These are phyloP conservation scores for Boletus sp. DNA, from an alignment of 1,284 basidiomycete genomes.

Conservation along the genomic window DNA sequence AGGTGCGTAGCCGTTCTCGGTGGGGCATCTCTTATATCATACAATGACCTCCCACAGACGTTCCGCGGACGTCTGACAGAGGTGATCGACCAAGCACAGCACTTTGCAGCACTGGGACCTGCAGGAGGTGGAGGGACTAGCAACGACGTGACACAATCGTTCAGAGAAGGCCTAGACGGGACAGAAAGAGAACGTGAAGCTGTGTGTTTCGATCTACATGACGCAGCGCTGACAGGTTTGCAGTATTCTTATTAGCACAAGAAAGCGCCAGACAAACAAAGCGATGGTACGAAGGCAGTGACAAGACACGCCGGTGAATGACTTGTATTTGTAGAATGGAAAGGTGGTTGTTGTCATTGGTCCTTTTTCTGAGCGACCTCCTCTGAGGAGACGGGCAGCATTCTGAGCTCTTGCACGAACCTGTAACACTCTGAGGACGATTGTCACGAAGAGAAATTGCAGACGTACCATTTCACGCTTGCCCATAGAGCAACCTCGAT, in stretches of 20 bases:
- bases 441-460: background rate
- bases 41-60: constrained; percentile 45
- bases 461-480: constrained; percentile 69
- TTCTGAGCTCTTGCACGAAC: constrained; percentile 52
- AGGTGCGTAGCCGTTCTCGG: constrained; percentile 40
- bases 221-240: constrained; percentile 5
- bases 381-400: constrained; percentile 22
- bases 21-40: background rate
- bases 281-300: constrained; percentile 76
- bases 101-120: constrained; percentile 73
- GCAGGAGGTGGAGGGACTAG: constrained; percentile 50
- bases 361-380: constrained; percentile 25
- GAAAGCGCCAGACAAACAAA: constrained; percentile 75
- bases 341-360: constrained; percentile 18
- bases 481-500: constrained; percentile 68
- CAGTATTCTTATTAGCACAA: constrained; percentile 83
- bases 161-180: constrained; percentile 83
- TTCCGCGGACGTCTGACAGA: constrained; percentile 77
- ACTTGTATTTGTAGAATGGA: background rate
- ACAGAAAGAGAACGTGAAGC: constrained; percentile 81
- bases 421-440: constrained; percentile 31
- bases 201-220: background rate
- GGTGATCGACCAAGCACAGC: constrained; percentile 85
- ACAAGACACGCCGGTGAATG: constrained; percentile 46
- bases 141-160: constrained; percentile 63